A percentile compares a stretch with the other conserved stretches of the same genome.
phyloP scores from a whole-genome alignment of 225 moss, liverwort and hornwort genomes.

The Takakia lepidozioides region DNA sequence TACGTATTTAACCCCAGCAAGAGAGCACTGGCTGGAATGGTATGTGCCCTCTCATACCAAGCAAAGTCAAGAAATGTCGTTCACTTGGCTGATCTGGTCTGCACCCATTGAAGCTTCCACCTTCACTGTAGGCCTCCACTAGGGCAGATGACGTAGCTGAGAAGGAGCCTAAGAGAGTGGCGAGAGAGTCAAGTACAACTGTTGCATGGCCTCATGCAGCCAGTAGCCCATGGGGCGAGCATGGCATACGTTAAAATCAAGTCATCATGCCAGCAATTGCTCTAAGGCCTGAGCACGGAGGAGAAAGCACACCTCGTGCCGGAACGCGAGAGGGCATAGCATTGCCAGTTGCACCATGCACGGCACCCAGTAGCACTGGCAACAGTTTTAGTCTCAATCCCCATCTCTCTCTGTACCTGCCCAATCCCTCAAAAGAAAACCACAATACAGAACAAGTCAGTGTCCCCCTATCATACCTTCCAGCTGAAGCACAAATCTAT shows the following conservation, averaged over 20 bases:
- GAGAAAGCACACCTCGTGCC: conserved; percentile 29
- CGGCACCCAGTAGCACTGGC: conserved; percentile 54
- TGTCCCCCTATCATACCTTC: not conserved
- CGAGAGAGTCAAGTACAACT: not conserved
- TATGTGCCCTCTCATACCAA: too few species aligned
- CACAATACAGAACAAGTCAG: too few species aligned
- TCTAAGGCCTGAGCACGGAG: not conserved
- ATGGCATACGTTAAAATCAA: not conserved
- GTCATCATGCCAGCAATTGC: not conserved
- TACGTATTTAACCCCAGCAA: not conserved
- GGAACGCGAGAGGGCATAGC: conserved; percentile 37
- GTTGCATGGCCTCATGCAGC: not conserved
- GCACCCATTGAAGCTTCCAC: too few species aligned
- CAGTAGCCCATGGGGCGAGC: not conserved
- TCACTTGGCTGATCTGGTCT: too few species aligned
- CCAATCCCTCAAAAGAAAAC: not conserved
- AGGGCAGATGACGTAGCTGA: too few species aligned
- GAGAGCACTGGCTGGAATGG: not conserved
- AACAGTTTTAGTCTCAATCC: conserved; percentile 44
- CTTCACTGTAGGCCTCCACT: too few species aligned
- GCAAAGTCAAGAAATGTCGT: too few species aligned
- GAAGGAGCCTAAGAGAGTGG: too few species aligned
- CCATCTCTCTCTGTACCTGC: conserved; percentile 68
- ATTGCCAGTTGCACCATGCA: conserved; percentile 54
- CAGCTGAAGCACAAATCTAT: not conserved